Conservation (phyloP, 1,284 basidiomycete species). For the Boletellus sp. region DNA sequence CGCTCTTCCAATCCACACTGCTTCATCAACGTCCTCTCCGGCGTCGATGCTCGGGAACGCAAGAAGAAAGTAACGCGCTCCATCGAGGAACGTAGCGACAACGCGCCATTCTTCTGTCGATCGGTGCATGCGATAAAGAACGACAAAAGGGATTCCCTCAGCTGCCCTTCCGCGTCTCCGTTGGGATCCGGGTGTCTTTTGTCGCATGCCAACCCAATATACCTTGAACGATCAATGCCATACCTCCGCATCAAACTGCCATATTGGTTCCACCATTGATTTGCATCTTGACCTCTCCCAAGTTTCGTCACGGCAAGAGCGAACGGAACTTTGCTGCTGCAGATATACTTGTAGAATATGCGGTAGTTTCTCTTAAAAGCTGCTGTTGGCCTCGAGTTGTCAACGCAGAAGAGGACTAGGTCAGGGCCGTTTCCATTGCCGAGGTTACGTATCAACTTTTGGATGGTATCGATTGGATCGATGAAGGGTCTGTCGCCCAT, state of each 20-base stretch:
- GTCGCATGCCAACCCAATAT: conserved; percentile 30
- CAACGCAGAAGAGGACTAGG: conserved; percentile 38
- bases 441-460: conserved; percentile 30
- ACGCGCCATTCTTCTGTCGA: conserved; percentile 7
- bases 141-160: conserved; percentile 18
- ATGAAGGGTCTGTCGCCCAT: conserved; percentile 24
- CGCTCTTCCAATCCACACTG: conserved; percentile 22
- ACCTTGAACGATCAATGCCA: conserved; percentile 28
- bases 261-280: conserved; percentile 34
- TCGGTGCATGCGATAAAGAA: conserved; percentile 15
- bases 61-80: conserved; percentile 9
- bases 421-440: conserved; percentile 27
- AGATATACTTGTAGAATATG: conserved; percentile 28
- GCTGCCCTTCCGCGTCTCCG: conserved; percentile 2
- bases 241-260: conserved; percentile 24
- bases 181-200: not conserved
- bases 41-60: conserved; percentile 8
- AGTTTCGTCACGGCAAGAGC: conserved; percentile 29
- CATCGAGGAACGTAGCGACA: conserved; percentile 11
- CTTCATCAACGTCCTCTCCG: conserved; percentile 14
- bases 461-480: conserved; percentile 31
- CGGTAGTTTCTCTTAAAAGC: conserved; percentile 28
- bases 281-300: conserved; percentile 21
- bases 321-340: conserved; percentile 19
- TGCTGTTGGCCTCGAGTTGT: conserved; percentile 31